Base-by-base conservation (phyloP, 208 protist genomes). In the Acanthamoeba triangularis region DNA sequence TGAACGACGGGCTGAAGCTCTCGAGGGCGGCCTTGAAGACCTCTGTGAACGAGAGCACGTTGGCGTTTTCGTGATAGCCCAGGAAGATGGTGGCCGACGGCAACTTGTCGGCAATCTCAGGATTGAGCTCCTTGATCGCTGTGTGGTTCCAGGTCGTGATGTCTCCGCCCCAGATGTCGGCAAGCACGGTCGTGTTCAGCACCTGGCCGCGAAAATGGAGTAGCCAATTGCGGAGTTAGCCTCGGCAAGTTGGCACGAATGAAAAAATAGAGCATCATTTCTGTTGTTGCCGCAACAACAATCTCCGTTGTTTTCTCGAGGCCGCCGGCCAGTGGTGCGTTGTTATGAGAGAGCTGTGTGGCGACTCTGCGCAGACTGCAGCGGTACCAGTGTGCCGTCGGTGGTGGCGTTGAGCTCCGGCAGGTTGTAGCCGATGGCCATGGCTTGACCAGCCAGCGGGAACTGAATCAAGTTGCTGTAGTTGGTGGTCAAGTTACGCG, bases 41-140 rank as follows among this genome's bases (percentile, higher is more conserved):
- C 72, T 80, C 72, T 0, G 13, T 1, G 35, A 80, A 80, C 37
- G 72, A 47, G 69, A 78, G 30, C 69, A 44, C 30, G 69, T 30
- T 78, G 30, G 33, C 33, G 20, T 35, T 78, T 8, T 78, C 69
- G 7, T 18, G 18, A 30, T 78, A 78, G 14, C 69, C 69, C 10
- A 78, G 69, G n/a, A 35, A 30, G 49, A 90, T 90, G 25, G 44
- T 90, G n/a, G 37, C 82, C 28, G 47, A 25, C 14, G 47, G 82
- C 10, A 88, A 37, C 37, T 61, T 47, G 16, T 11, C 74, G 49
- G 80, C 33, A 35, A 88, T 4, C 3, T n/a, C 35, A 3, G 80
- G 80, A 20, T 88, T 88, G 80, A 88, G 80, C n/a, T 88, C 54
- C 35, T 35, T 23, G 44, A 88, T 49, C 20, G 80, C 80, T 28